Evolutionary conservation across 129 eudicot species (phyloP).

Genomic region (Saussurea involucrata): DNA sequence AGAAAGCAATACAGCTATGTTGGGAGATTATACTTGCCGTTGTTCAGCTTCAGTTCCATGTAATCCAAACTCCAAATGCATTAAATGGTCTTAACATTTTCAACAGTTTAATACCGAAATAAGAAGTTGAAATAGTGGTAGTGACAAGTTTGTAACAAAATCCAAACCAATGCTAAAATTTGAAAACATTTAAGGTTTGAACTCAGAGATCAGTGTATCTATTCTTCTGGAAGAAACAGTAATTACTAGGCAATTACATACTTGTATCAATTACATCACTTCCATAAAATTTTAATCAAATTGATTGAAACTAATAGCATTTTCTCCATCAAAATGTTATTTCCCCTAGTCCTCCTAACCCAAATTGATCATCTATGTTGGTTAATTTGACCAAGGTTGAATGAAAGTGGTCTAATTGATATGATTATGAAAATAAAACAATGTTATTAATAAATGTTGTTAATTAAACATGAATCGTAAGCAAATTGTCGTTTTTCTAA

Average conservation of each 20-base stretch:
- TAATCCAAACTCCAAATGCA: neutral
- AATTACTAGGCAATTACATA: too few relatives aligned
- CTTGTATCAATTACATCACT: too few relatives aligned
- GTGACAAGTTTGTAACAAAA: neutral
- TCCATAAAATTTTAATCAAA: too few relatives aligned
- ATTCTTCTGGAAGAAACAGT: neutral
- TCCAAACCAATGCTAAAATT: neutral
- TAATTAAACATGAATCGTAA: neutral
- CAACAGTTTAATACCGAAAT: neutral
- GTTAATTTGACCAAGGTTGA: neutral
- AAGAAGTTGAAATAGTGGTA: neutral
- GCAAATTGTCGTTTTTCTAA: slow-evolving; percentile 9
- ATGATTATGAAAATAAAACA: neutral
- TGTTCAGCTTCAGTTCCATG: neutral
- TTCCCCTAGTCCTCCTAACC: too few relatives aligned
- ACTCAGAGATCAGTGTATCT: neutral
- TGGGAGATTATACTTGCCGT: neutral
- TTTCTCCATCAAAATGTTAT: too few relatives aligned
- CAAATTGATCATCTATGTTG: neutral
- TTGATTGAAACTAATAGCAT: too few relatives aligned
- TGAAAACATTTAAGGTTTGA: neutral
- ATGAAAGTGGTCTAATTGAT: neutral
- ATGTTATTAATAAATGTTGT: neutral
- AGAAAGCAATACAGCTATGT: neutral
- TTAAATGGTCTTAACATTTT: neutral